Evolutionary conservation across 140 eudicot species (phyloP).

Genomic region (Oenanthe javanica): DNA sequence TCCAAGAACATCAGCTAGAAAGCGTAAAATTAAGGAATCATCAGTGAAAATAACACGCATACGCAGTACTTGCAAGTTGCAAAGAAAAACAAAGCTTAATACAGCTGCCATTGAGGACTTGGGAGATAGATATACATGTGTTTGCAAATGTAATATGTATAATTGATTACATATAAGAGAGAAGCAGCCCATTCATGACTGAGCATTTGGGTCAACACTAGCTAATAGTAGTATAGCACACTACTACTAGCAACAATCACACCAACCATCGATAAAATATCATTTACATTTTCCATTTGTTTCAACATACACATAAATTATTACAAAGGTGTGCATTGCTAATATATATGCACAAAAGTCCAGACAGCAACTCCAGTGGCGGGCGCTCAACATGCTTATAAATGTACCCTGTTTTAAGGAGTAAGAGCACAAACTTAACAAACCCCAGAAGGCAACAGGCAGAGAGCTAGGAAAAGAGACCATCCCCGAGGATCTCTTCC

Average conservation of each 20-base stretch:
- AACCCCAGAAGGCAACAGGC: neutral
- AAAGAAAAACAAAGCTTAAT: neutral
- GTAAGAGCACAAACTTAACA: neutral
- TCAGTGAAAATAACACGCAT: neutral
- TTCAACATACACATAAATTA: neutral
- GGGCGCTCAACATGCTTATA: slow-evolving; percentile 7
- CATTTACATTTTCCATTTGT: neutral
- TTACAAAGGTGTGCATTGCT: neutral
- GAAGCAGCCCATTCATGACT: slow-evolving; percentile 2
- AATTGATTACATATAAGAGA: neutral
- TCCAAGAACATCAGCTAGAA: neutral
- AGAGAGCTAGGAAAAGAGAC: neutral
- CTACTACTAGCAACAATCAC: neutral
- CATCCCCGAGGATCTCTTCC: neutral
- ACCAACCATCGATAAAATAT: slow-evolving; percentile 2
- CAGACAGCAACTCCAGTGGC: slow-evolving; percentile 1
- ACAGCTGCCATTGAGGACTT: neutral
- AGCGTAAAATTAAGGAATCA: neutral
- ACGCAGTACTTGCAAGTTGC: neutral
- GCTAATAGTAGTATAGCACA: neutral
- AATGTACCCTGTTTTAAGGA: neutral
- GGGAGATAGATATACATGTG: neutral
- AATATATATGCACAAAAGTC: neutral
- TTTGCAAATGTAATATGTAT: neutral
- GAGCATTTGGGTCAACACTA: neutral